Evolutionary conservation across 208 protist species (phyloP).

Genomic region (Leishmania gerbilli): DNA sequence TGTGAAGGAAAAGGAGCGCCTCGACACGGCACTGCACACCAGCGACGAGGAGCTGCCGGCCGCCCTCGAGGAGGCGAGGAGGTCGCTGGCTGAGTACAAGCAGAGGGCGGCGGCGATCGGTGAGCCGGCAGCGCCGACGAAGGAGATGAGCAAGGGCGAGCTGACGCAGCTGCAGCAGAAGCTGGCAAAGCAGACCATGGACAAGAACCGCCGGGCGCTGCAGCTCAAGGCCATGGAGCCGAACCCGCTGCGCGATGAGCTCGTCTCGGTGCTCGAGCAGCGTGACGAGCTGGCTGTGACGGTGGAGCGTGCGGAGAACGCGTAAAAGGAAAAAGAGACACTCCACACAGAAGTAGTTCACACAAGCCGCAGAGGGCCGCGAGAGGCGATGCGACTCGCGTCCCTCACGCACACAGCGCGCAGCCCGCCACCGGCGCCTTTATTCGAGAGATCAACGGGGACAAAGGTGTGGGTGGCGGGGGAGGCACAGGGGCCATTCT

Average conservation of each 20-base stretch:
- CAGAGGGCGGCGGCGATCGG: constrained; percentile 24
- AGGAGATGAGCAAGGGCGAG: constrained; percentile 59
- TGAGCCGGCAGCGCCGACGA: constrained; percentile 15
- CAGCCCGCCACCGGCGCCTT: not conserved
- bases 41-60: constrained; percentile 69
- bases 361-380: not conserved
- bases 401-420: not conserved
- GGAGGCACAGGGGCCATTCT: not conserved
- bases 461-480: not conserved
- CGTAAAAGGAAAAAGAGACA: not conserved
- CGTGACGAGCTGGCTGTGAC: constrained; percentile 52
- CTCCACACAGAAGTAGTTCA: not conserved
- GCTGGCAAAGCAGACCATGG: constrained; percentile 74
- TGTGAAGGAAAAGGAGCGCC: constrained; percentile 67
- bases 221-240: constrained; percentile 81
- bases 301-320: constrained; percentile 37
- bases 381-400: not conserved
- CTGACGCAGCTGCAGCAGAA: constrained; percentile 82
- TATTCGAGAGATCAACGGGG: not conserved
- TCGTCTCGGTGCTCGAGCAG: constrained; percentile 54
- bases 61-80: constrained; percentile 52
- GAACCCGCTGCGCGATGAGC: constrained; percentile 52
- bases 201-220: constrained; percentile 69
- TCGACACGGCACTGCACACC: constrained; percentile 60
- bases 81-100: constrained; percentile 45